These are phyloP conservation scores for Chrysopogon serrulatus DNA, from an alignment of 176 grass and related monocot genomes.

Conservation along the genomic window DNA sequence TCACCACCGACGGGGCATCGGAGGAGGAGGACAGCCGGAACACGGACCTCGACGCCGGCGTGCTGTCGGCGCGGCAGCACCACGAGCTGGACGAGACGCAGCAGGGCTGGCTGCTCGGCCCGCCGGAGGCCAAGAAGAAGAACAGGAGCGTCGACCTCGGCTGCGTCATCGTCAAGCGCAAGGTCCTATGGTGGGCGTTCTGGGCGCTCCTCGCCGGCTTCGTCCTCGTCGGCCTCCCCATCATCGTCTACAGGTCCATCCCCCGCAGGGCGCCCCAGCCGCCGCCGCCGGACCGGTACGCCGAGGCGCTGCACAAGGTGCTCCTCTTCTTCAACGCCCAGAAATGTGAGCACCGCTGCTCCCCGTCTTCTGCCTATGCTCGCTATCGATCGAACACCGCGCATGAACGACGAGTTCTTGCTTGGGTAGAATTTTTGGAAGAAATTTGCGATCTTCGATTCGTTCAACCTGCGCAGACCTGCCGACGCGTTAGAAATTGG, in stretches of 20 bases:
- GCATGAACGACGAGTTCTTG: not conserved
- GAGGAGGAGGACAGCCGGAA: constrained; percentile 79
- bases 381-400: not conserved
- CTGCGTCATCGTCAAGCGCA: constrained; percentile 74
- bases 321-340: constrained; percentile 98
- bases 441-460: not conserved
- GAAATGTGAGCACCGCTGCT: constrained; percentile 47
- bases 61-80: constrained; percentile 48
- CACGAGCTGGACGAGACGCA: constrained; percentile 88
- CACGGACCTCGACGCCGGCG: constrained; percentile 65
- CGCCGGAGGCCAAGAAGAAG: constrained; percentile 81
- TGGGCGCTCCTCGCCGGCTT: constrained; percentile 51
- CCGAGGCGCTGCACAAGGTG: constrained; percentile 74
- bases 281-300: constrained; percentile 65
- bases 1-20: constrained; percentile 35
- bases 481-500: not conserved
- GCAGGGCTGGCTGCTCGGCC: constrained; percentile 86
- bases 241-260: constrained; percentile 79
- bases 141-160: constrained; percentile 82
- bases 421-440: not conserved
- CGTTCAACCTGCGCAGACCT: not conserved
- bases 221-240: constrained; percentile 71
- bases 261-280: constrained; percentile 54
- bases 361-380: not conserved
- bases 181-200: constrained; percentile 61